These are phyloP conservation scores for Suillus subaureus DNA, from an alignment of 768 basidiomycete genomes.

Conservation along the genomic window DNA sequence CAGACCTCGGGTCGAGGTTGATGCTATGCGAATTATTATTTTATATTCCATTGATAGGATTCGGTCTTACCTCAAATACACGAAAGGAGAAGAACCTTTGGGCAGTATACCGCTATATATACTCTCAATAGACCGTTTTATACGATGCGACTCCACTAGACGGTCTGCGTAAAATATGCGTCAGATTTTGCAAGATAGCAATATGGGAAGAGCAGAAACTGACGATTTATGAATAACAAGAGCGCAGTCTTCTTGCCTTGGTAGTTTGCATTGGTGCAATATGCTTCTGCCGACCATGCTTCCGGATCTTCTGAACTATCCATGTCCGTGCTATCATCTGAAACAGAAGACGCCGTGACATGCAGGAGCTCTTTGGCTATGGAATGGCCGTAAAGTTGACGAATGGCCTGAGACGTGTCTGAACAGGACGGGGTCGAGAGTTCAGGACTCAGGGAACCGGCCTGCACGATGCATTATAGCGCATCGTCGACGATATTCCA, in stretches of 20 bases:
- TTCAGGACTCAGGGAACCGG: constrained; percentile 73
- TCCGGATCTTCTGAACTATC: constrained; percentile 37
- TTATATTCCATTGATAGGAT: not conserved
- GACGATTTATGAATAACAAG: constrained; percentile 94
- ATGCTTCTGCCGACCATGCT: constrained; percentile 72
- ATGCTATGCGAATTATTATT: constrained; percentile 48
- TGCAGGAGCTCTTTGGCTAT: constrained; percentile 77
- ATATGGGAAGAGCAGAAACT: constrained; percentile 27
- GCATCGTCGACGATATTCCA: not conserved
- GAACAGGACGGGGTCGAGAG: constrained; percentile 77
- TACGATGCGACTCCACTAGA: constrained; percentile 83
- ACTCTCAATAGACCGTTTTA: constrained; percentile 86
- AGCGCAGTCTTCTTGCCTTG: constrained; percentile 85
- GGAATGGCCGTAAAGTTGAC: constrained; percentile 77
- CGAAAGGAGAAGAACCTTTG: constrained; percentile 87
- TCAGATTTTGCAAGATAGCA: not conserved
- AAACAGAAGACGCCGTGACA: constrained; percentile 38
- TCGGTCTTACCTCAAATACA: constrained; percentile 81
- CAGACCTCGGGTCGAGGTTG: constrained; percentile 79
- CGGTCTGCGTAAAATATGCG: constrained; percentile 58
- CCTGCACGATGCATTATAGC: constrained; percentile 43
- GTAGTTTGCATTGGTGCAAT: constrained; percentile 87
- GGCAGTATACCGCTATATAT: constrained; percentile 85
- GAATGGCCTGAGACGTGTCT: constrained; percentile 68
- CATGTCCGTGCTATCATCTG: constrained; percentile 34